These are phyloP conservation scores for Xylariaceae sp. DNA, from an alignment of 2,329 filamentous ascomycete genomes.

Conservation along the genomic window DNA sequence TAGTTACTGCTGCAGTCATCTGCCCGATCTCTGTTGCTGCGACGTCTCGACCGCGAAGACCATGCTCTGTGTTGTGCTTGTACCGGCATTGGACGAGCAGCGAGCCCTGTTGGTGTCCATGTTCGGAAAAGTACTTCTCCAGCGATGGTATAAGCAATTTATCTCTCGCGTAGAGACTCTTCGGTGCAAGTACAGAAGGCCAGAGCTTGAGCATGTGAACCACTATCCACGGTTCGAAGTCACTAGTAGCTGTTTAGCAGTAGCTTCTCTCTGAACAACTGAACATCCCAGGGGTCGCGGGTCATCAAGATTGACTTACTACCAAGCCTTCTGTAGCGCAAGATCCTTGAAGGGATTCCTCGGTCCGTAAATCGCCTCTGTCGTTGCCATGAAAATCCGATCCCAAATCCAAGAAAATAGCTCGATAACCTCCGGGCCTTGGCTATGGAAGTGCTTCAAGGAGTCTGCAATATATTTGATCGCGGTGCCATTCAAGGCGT, in stretches of 20 bases:
- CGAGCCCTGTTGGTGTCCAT: constrained; percentile 6
- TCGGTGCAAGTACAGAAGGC: background rate
- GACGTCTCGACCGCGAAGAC: constrained; percentile 1
- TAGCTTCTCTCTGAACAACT: too few relatives aligned
- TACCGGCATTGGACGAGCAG: constrained; percentile 8
- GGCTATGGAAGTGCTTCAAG: background rate
- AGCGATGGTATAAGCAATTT: constrained; percentile 1
- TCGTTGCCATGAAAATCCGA: constrained; percentile 14
- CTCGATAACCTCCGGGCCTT: background rate
- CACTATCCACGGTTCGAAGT: constrained; percentile 9
- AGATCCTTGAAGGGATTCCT: constrained; percentile 16
- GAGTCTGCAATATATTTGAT: constrained; percentile 5
- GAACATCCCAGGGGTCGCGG: too few relatives aligned
- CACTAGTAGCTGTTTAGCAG: too few relatives aligned
- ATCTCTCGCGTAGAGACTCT: background rate
- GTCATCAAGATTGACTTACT: constrained; percentile 14
- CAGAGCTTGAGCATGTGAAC: constrained; percentile 4
- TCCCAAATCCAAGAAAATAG: constrained; percentile 12
- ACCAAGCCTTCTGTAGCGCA: constrained; percentile 14
- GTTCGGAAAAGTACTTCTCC: constrained; percentile 9
- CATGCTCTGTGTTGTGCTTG: constrained; percentile 6
- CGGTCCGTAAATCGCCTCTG: constrained; percentile 14
- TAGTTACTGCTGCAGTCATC: background rate
- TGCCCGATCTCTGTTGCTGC: constrained; percentile 7
- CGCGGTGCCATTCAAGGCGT: constrained; percentile 8